phyloP scores from a whole-genome alignment of 2,329 filamentous ascomycete species.

The Emmonsia crescens region DNA sequence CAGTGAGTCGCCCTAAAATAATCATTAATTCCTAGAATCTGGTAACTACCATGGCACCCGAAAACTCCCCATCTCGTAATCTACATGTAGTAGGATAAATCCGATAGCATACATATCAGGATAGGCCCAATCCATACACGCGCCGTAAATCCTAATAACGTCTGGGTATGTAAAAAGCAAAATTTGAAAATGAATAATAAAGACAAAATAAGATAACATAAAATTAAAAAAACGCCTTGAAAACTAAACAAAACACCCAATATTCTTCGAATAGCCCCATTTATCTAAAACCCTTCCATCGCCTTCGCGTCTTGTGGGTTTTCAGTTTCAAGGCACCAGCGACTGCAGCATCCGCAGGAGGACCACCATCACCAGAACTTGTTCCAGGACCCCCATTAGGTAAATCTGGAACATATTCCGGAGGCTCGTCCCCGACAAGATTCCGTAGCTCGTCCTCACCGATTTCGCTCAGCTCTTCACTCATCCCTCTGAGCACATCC shows the following conservation, averaged over 20 bases:
- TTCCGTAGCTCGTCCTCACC: slow-evolving; percentile 82
- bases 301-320: slow-evolving; percentile 22
- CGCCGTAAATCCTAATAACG: not conserved
- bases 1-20: no score
- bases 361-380: not conserved
- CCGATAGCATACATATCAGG: not conserved
- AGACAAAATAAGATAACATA: not conserved
- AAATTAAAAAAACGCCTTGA: not conserved
- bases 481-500: slow-evolving; percentile 61
- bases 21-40: no score
- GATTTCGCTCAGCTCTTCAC: slow-evolving; percentile 81
- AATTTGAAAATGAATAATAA: not conserved
- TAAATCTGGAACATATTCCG: slow-evolving; percentile 9
- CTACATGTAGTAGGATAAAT: not conserved
- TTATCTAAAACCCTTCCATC: slow-evolving; percentile 23
- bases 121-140: not conserved
- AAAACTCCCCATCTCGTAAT: not conserved
- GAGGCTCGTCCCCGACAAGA: slow-evolving; percentile 44
- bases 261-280: not conserved
- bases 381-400: not conserved
- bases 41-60: not conserved
- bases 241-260: not conserved
- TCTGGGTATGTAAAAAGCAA: not conserved
- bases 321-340: slow-evolving; percentile 13
- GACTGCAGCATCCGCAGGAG: not conserved